These are phyloP conservation scores for Lentinula detonsa DNA, from an alignment of 768 basidiomycete species.

Conservation along the genomic window DNA sequence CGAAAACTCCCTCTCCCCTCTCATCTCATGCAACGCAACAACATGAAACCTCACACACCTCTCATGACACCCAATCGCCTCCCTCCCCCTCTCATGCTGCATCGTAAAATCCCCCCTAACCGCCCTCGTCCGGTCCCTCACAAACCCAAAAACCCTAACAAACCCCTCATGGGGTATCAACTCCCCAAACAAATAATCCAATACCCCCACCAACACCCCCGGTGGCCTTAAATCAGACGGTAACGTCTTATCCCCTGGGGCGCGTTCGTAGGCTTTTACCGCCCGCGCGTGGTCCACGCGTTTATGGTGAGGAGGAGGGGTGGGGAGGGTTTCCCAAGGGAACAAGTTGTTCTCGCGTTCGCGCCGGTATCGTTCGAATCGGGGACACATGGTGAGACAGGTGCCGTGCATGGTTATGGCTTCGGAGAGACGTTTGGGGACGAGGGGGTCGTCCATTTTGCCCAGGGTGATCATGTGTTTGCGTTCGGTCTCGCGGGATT, in stretches of 20 bases:
- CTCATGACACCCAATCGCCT: conserved; percentile 88
- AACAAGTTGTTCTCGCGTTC: conserved; percentile 87
- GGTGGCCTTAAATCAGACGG: conserved; percentile 94
- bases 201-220: conserved; percentile 74
- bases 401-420: conserved; percentile 93
- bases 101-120: conserved; percentile 93
- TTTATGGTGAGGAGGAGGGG: conserved; percentile 30
- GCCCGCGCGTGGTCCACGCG: conserved; percentile 39
- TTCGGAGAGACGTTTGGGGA: conserved; percentile 76
- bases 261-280: conserved; percentile 93
- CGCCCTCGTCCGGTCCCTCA: conserved; percentile 86
- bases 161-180: conserved; percentile 70
- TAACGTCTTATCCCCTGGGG: conserved; percentile 85
- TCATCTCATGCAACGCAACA: conserved; percentile 57
- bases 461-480: conserved; percentile 75
- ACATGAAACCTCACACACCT: conserved; percentile 91
- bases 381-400: conserved; percentile 91
- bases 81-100: conserved; percentile 71
- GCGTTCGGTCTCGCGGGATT: conserved; percentile 65
- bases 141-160: conserved; percentile 68
- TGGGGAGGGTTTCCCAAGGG: conserved; percentile 79
- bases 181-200: conserved; percentile 89
- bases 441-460: conserved; percentile 82
- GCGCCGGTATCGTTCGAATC: conserved; percentile 86
- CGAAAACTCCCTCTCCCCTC: conserved; percentile 52